Evolutionary conservation across 208 protist genomes (phyloP).

Genomic region (Acanthamoeba castellanii): DNA sequence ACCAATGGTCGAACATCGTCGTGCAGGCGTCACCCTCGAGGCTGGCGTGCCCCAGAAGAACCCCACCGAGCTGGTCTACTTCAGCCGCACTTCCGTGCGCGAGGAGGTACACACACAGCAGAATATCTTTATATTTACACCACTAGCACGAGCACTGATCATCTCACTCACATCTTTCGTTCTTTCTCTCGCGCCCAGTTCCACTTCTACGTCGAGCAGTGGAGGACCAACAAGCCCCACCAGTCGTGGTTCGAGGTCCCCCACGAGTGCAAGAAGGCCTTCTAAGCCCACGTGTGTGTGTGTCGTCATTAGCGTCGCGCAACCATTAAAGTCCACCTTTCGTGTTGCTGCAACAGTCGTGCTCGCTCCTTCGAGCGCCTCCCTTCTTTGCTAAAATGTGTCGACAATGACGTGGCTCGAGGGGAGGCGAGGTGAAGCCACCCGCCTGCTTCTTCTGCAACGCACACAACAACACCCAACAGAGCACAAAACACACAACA

Average conservation of each 20-base stretch:
- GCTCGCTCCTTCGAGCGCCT: no score
- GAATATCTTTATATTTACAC: background rate
- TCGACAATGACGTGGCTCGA: no score
- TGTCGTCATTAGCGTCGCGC: no score
- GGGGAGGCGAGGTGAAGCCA: no score
- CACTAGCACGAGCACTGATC: no score
- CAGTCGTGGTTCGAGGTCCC: slow-evolving; percentile 29
- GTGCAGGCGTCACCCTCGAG: slow-evolving; percentile 14
- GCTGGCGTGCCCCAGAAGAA: slow-evolving; percentile 28
- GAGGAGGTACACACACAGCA: no score
- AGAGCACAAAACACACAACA: background rate
- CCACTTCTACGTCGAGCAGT: slow-evolving; percentile 24
- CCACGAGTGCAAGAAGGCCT: background rate
- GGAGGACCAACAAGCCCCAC: slow-evolving; percentile 17
- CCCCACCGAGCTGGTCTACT: slow-evolving; percentile 36
- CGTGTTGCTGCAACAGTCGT: no score
- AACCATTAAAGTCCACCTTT: no score
- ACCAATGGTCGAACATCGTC: background rate
- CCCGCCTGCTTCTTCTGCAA: no score
- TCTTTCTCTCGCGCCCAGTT: background rate
- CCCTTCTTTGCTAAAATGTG: no score
- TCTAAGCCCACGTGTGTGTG: background rate
- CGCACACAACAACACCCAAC: background rate
- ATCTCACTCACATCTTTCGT: no score
- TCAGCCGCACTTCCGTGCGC: background rate